phyloP scores from a whole-genome alignment of 140 eudicot species.

The Erigeron philadelphicus region DNA sequence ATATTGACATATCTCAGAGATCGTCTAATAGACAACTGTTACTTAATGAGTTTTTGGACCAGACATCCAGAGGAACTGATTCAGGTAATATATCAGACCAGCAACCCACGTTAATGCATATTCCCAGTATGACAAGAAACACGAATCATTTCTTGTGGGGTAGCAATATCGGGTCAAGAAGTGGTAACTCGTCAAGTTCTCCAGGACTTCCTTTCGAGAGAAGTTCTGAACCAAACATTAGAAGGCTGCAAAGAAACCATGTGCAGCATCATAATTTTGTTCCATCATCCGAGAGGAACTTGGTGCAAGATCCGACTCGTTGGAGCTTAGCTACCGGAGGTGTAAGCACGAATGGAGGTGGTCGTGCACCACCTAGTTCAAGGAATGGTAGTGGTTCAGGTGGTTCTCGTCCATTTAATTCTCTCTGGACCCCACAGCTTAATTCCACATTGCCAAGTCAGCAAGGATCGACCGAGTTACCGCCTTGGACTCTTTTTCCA shows the following conservation, averaged over 20 bases:
- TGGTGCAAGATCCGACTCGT: conserved; percentile 52
- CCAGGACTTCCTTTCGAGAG: conserved; percentile 32
- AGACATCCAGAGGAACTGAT: conserved; percentile 27
- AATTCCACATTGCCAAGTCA: conserved; percentile 38
- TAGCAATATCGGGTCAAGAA: conserved; percentile 35
- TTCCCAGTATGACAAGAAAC: conserved; percentile 42
- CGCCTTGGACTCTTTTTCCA: conserved; percentile 58
- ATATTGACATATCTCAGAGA: conserved; percentile 24
- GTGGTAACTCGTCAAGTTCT: conserved; percentile 38
- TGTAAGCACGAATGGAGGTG: conserved; percentile 32
- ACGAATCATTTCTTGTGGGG: conserved; percentile 42
- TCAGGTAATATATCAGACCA: conserved; percentile 30
- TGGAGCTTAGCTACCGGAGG: conserved; percentile 51
- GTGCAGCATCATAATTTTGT: conserved; percentile 35
- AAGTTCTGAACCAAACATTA: conserved; percentile 37
- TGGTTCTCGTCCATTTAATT: conserved; percentile 31
- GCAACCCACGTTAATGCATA: conserved; percentile 35
- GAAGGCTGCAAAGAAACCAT: conserved; percentile 47
- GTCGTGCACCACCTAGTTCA: conserved; percentile 38
- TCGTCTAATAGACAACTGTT: conserved; percentile 39
- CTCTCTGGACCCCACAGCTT: conserved; percentile 46
- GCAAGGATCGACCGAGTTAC: conserved; percentile 38
- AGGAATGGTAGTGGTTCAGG: conserved; percentile 29
- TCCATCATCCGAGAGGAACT: conserved; percentile 40
- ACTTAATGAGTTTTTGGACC: conserved; percentile 38